Conservation (phyloP, 1,284 basidiomycete species). For the Ceratorhiza oryzae-sativae region DNA sequence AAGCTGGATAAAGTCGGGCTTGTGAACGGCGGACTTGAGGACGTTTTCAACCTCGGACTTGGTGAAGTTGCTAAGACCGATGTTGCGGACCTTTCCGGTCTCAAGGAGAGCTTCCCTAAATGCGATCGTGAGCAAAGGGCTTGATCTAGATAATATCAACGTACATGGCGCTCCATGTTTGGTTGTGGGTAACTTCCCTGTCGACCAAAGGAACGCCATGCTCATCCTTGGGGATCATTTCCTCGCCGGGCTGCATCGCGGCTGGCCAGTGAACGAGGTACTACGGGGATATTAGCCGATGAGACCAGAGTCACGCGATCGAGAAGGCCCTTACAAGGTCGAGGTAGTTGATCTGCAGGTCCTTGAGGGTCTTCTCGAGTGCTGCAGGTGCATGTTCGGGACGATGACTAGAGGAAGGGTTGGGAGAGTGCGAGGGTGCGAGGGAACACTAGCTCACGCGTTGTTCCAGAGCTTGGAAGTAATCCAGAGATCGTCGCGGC, state of each 20-base stretch:
- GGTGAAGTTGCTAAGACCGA: conserved; percentile 57
- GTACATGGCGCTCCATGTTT: conserved; percentile 37
- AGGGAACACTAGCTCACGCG: conserved; percentile 1
- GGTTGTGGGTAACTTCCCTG: conserved; percentile 21
- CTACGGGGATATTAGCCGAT: not conserved
- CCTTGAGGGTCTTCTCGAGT: conserved; percentile 42
- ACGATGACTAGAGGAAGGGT: conserved; percentile 8
- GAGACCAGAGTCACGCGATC: not conserved
- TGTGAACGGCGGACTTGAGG: conserved; percentile 53
- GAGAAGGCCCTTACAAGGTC: conserved; percentile 11
- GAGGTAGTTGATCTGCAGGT: conserved; percentile 41
- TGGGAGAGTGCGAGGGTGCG: not conserved
- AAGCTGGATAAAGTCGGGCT: conserved; percentile 48
- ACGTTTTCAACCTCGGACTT: conserved; percentile 70
- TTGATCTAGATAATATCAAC: not conserved
- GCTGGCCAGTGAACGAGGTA: conserved; percentile 36
- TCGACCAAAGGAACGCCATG: conserved; percentile 33
- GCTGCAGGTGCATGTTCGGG: conserved; percentile 35
- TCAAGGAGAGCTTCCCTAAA: conserved; percentile 35
- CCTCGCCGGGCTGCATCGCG: conserved; percentile 20
- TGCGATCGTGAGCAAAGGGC: not conserved
- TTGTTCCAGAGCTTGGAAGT: conserved; percentile 43
- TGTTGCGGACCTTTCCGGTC: conserved; percentile 36
- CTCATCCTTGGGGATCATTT: conserved; percentile 35
- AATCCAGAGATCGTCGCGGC: conserved; percentile 43